Conservation (phyloP, 78 protist genomes). For the Blattamonas nauphoetae region DNA sequence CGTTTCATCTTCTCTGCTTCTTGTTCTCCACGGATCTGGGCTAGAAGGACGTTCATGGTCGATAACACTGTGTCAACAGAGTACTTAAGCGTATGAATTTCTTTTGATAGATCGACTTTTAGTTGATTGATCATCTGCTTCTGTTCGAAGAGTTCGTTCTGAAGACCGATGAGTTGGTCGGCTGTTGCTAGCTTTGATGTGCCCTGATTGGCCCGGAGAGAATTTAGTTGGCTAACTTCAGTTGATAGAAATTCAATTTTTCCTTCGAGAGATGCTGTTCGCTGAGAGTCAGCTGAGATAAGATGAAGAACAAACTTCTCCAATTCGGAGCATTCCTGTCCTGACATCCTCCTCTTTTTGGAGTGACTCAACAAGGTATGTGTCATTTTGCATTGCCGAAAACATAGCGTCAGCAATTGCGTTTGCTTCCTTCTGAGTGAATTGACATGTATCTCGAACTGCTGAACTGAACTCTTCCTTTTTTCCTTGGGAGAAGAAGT, state of each 20-base stretch:
- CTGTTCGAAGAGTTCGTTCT: background rate
- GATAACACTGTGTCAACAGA: no score
- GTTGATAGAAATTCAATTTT: background rate
- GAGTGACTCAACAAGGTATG: background rate
- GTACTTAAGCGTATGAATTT: background rate
- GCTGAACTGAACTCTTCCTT: background rate
- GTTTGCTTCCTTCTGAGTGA: background rate
- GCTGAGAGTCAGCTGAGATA: background rate
- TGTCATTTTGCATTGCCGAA: background rate
- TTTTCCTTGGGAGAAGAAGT: background rate
- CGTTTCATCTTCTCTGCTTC: background rate
- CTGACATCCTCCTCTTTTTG: background rate
- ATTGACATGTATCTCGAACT: background rate
- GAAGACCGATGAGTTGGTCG: background rate
- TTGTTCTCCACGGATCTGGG: background rate
- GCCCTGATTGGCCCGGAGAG: background rate
- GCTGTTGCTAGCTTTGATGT: background rate
- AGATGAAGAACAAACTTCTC: background rate
- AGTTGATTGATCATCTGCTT: background rate
- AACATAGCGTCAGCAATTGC: background rate
- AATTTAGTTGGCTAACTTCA: background rate
- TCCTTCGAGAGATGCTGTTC: background rate
- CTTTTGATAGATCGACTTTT: background rate
- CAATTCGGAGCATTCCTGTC: background rate
- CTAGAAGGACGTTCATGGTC: background rate